phyloP scores from a whole-genome alignment of 2,329 filamentous ascomycete genomes.

The Monilinia fructicola region DNA sequence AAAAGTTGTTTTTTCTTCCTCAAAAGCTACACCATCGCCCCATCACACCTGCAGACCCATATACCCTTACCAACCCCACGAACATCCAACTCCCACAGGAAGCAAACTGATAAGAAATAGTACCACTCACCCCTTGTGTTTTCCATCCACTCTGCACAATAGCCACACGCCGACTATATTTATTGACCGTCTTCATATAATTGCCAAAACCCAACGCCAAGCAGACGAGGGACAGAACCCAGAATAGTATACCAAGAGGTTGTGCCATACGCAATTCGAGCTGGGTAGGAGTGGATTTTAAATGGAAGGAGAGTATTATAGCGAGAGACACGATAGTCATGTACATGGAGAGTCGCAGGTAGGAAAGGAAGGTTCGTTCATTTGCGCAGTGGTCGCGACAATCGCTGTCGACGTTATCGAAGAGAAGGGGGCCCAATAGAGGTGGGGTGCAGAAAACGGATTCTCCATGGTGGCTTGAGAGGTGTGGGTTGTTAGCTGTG shows the following conservation, averaged over 20 bases:
- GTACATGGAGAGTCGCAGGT: constrained; percentile 84
- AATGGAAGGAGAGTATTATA: constrained; percentile 89
- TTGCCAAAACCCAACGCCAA: constrained; percentile 77
- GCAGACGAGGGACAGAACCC: constrained; percentile 76
- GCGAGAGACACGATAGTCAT: constrained; percentile 87
- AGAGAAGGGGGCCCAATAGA: constrained; percentile 56
- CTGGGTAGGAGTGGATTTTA: constrained; percentile 68
- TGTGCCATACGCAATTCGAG: constrained; percentile 75
- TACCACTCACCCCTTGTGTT: constrained; percentile 67
- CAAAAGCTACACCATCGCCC: neutral
- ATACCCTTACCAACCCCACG: neutral
- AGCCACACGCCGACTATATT: constrained; percentile 75
- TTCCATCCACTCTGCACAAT: constrained; percentile 93
- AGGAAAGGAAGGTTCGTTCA: constrained; percentile 74
- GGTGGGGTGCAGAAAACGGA: constrained; percentile 36
- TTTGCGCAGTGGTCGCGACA: constrained; percentile 57
- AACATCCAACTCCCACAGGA: neutral
- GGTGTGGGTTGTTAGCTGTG: neutral
- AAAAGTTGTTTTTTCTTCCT: neutral
- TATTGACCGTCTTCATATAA: constrained; percentile 78
- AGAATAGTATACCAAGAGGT: constrained; percentile 86
- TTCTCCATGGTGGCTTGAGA: constrained; percentile 27
- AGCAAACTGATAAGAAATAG: constrained; percentile 10
- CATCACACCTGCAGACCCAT: neutral
- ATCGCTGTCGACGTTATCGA: constrained; percentile 66